Base-by-base conservation (phyloP, 352 stramenopile species). In the Globisporangium ultimum region DNA sequence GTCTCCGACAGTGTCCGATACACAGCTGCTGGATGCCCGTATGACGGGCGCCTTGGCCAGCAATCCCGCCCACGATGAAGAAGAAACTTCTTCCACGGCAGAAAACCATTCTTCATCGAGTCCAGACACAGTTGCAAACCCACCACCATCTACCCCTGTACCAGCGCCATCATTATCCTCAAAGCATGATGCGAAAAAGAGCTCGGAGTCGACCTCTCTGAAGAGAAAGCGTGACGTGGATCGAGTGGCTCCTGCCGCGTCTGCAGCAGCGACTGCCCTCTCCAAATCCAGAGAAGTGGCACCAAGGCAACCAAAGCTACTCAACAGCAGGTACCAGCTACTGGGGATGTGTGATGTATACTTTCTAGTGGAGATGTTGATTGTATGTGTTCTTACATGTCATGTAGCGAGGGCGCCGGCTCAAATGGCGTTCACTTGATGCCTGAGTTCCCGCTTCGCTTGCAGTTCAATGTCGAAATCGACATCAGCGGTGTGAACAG, bases 191-290 rank as follows among this genome's bases (percentile, higher is more conserved):
- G 18, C 41, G 22, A 84, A 80, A 52, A 80, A 71, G 50, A 71
- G 66, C 17, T 59, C 75, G 20, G 62, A 65, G 4, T 24, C 24
- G 24, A 28, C 48, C 12, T 84, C 76, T 10, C 54, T 88, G 8
- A 93, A 93, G 53, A 67, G 83, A n/a, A 93, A 91, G 53, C 66
- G 80, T 41, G 80, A 93, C 24, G 70, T 56, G 8, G 78, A 89
- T 8, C 70, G 76, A 6, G 24, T 53, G 20, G 17, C 54, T 41
- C 53, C 48, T 34, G 63, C 60, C 32, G 34, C 57, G 24, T 28
- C 58, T 12, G 63, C 71, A 8, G 55, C 63, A 15, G 51, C 64
- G 45, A 63, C 66, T 28, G 48, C 64, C 18, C 61, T 66, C 45
- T 64, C 69, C 24, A 90, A 92, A 53, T 65, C 80, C n/a, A 78